phyloP scores from a whole-genome alignment of 1,284 basidiomycete genomes.

The Naganishia sp. region DNA sequence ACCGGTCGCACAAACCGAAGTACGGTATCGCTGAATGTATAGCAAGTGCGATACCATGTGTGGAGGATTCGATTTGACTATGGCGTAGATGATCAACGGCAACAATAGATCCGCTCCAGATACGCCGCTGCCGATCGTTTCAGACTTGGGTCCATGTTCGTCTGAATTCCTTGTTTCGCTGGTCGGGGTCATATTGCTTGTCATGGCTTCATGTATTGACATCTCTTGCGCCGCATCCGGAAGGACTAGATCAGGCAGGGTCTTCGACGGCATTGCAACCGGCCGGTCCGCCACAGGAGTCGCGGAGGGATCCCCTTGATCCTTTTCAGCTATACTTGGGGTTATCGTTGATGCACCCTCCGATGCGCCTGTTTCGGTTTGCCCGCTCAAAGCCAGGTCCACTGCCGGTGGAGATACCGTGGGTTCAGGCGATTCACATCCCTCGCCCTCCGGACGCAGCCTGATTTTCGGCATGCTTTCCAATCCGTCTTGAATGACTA shows the following conservation, averaged over 20 bases:
- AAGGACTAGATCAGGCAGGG: slow-evolving; percentile 36
- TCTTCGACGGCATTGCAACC: slow-evolving; percentile 5
- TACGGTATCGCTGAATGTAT: slow-evolving; percentile 80
- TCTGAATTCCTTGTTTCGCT: background rate
- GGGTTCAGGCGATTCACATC: slow-evolving; percentile 40
- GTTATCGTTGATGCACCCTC: background rate
- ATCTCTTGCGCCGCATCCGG: slow-evolving; percentile 32
- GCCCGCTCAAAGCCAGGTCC: slow-evolving; percentile 10
- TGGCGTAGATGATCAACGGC: slow-evolving; percentile 85
- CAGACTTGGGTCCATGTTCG: background rate
- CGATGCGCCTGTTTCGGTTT: background rate
- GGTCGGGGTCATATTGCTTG: slow-evolving; percentile 28
- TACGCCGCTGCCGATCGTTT: slow-evolving; percentile 33
- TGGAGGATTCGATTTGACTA: slow-evolving; percentile 84
- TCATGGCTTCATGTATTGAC: slow-evolving; percentile 44
- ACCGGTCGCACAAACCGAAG: slow-evolving; percentile 67
- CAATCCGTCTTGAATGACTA: slow-evolving; percentile 43
- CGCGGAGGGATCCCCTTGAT: slow-evolving; percentile 2
- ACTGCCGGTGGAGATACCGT: background rate
- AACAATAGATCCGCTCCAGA: slow-evolving; percentile 57
- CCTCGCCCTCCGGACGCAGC: slow-evolving; percentile 53
- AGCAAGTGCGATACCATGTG: slow-evolving; percentile 81
- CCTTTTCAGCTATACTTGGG: background rate
- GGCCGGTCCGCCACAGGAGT: slow-evolving; percentile 12
- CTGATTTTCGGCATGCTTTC: slow-evolving; percentile 47